These are phyloP conservation scores for Zygoascus meyerae DNA, from an alignment of 1,139 yeast species.

Conservation along the genomic window DNA sequence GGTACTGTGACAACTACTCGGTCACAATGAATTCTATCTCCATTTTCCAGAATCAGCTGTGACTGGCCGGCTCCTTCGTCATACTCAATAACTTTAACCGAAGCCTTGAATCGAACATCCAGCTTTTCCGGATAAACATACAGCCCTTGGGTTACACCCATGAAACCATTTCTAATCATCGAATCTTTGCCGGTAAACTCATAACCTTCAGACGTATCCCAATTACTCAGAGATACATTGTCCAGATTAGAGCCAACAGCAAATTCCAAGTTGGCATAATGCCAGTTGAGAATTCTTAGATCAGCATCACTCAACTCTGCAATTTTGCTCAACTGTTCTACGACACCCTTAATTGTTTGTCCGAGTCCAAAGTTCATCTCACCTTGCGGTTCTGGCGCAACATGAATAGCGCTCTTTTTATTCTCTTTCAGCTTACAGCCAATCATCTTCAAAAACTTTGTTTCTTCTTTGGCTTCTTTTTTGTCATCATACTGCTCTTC, in stretches of 20 bases:
- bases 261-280: conserved; percentile 39
- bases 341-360: conserved; percentile 33
- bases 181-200: conserved; percentile 39
- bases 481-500: conserved; percentile 22
- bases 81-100: conserved; percentile 37
- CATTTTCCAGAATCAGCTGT: conserved; percentile 35
- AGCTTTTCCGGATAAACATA: conserved; percentile 37
- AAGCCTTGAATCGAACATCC: conserved; percentile 37
- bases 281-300: conserved; percentile 37
- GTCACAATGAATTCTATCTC: conserved; percentile 38
- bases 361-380: conserved; percentile 36
- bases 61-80: conserved; percentile 25
- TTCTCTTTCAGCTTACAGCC: conserved; percentile 26
- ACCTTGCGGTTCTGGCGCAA: conserved; percentile 36
- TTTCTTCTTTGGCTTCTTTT: conserved; percentile 27
- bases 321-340: conserved; percentile 30
- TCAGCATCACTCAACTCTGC: conserved; percentile 35
- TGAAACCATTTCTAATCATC: conserved; percentile 36
- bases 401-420: conserved; percentile 23
- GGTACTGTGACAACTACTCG: conserved; percentile 39
- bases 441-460: conserved; percentile 29
- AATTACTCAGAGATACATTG: conserved; percentile 35
- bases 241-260: conserved; percentile 35
- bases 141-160: conserved; percentile 36
- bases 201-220: conserved; percentile 41